phyloP scores from a whole-genome alignment of 345 rosid species.

The Syzygium aromaticum region DNA sequence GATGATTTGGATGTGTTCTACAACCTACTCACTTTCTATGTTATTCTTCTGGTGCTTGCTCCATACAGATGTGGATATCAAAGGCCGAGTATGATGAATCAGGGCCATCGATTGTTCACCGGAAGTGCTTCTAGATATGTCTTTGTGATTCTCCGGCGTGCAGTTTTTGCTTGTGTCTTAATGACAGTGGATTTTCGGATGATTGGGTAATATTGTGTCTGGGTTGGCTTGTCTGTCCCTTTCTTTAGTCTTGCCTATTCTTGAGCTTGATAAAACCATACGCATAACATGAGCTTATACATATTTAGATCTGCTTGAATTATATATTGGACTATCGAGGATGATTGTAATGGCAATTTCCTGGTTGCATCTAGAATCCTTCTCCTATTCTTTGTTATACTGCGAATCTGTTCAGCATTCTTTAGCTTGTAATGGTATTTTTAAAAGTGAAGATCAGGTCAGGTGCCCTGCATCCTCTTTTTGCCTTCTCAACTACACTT shows the following conservation, averaged over 20 bases:
- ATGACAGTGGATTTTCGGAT: constrained; percentile 3
- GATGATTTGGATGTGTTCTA: background rate
- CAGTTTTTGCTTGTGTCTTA: background rate
- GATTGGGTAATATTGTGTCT: background rate
- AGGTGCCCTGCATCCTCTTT: background rate
- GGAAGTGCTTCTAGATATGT: constrained; percentile 20
- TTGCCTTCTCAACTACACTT: background rate
- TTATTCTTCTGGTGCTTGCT: background rate
- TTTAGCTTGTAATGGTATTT: background rate
- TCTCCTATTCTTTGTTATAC: background rate
- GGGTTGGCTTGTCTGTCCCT: constrained; percentile 1
- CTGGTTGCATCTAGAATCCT: background rate
- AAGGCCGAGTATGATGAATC: constrained; percentile 19
- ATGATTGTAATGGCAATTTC: background rate
- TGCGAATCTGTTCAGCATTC: background rate
- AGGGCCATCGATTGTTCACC: constrained; percentile 20
- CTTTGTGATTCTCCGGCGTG: background rate
- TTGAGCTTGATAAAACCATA: background rate
- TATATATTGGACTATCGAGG: background rate
- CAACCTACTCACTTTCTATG: background rate
- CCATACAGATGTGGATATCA: constrained; percentile 22
- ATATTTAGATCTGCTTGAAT: background rate
- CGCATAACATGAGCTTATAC: background rate
- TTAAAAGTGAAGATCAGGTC: background rate
- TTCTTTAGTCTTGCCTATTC: background rate